Evolutionary conservation across 2,329 filamentous ascomycete genomes (phyloP).

Genomic region (Ascochyta pisi): DNA sequence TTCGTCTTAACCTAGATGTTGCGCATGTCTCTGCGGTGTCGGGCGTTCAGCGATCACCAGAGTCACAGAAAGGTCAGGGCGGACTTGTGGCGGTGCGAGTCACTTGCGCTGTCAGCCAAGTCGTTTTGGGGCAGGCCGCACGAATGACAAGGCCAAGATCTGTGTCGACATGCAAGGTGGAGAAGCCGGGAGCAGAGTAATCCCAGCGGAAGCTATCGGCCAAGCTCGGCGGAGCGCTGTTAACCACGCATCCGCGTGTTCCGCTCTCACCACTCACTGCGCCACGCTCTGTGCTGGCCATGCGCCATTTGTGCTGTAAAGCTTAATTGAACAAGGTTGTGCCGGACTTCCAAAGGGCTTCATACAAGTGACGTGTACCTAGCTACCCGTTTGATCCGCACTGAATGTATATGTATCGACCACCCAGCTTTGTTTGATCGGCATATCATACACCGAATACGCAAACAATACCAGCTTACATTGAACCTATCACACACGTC

Average conservation of each 20-base stretch:
- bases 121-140: constrained; percentile 3
- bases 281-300: constrained; percentile 10
- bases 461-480: background rate
- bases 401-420: constrained; percentile 4
- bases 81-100: constrained; percentile 12
- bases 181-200: background rate
- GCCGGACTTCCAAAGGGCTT: constrained; percentile 5
- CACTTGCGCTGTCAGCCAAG: constrained; percentile 4
- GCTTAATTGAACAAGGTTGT: constrained; percentile 14
- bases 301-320: constrained; percentile 6
- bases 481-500: background rate
- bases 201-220: constrained; percentile 2
- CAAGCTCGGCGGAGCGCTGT: constrained; percentile 8
- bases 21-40: background rate
- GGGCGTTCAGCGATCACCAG: background rate
- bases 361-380: constrained; percentile 8
- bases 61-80: background rate
- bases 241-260: constrained; percentile 12
- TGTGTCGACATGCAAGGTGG: background rate
- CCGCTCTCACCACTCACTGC: constrained; percentile 17
- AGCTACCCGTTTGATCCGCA: constrained; percentile 6
- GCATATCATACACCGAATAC: background rate
- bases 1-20: background rate
- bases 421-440: background rate
- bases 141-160: constrained; percentile 5